Percentiles rank a stretch among this genome's conserved stretches.
Conservation (phyloP, 2,329 filamentous ascomycete genomes). For the Emergomyces africanus region DNA sequence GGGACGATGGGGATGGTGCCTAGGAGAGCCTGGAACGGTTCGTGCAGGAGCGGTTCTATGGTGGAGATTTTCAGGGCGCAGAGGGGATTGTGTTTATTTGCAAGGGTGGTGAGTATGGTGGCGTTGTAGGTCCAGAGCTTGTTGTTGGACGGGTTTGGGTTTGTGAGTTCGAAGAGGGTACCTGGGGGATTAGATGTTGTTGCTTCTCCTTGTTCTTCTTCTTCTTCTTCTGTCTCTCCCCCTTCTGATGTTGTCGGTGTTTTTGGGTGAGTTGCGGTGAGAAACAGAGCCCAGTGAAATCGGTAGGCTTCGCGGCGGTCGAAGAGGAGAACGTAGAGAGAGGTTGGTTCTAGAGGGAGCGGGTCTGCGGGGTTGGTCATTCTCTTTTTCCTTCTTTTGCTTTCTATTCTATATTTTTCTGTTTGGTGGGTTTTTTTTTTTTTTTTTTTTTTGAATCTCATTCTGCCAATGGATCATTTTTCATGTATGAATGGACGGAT, state of each 20-base stretch:
- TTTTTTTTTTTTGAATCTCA: too few relatives aligned
- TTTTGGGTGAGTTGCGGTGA: constrained; percentile 6
- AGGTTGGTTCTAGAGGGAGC: constrained; percentile 6
- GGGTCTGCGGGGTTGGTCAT: background rate
- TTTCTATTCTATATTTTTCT: background rate
- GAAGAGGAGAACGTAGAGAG: constrained; percentile 15
- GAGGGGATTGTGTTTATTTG: constrained; percentile 6
- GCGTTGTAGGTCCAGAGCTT: constrained; percentile 11
- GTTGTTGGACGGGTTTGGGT: constrained; percentile 4
- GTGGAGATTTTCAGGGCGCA: constrained; percentile 14
- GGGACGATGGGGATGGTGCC: constrained; percentile 9
- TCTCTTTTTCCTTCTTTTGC: background rate
- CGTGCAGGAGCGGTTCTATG: constrained; percentile 11
- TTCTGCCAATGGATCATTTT: too few relatives aligned
- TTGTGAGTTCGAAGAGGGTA: constrained; percentile 12
- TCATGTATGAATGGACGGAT: too few relatives aligned
- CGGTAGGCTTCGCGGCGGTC: constrained; percentile 9
- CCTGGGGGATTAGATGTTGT: constrained; percentile 5
- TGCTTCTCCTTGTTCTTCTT: background rate
- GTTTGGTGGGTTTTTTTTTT: background rate
- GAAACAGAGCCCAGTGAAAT: constrained; percentile 17
- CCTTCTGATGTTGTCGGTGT: background rate
- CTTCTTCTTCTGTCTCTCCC: background rate
- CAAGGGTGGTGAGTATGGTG: constrained; percentile 4
- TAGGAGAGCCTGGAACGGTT: constrained; percentile 10